Conservation (phyloP, 2,329 filamentous ascomycete genomes). For the Aspergillus alliaceus region DNA sequence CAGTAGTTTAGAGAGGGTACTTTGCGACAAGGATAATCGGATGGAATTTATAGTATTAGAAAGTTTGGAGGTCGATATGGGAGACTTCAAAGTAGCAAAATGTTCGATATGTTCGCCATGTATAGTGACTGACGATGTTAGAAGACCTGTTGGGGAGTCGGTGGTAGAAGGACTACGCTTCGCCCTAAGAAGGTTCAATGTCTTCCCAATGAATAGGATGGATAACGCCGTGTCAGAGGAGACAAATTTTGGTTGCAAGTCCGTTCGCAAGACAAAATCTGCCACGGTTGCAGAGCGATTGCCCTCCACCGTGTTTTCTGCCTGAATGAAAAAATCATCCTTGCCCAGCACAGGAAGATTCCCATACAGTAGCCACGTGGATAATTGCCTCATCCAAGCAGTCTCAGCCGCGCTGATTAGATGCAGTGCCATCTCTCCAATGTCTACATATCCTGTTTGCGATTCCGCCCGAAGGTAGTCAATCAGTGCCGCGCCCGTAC, state of each 20-base stretch:
- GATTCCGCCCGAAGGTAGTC: constrained; percentile 72
- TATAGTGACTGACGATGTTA: constrained; percentile 62
- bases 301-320: constrained; percentile 40
- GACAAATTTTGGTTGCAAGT: constrained; percentile 77
- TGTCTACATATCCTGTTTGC: constrained; percentile 84
- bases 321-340: constrained; percentile 82
- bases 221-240: constrained; percentile 71
- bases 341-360: constrained; percentile 73
- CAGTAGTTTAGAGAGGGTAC: constrained; percentile 77
- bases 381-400: constrained; percentile 87
- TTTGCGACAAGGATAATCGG: constrained; percentile 77
- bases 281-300: constrained; percentile 43
- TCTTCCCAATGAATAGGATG: constrained; percentile 87
- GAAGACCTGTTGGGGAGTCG: constrained; percentile 28
- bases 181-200: constrained; percentile 76
- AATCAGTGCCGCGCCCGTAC: constrained; percentile 72
- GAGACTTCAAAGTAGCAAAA: constrained; percentile 68
- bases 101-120: constrained; percentile 50
- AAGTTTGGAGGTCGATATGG: constrained; percentile 71
- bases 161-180: constrained; percentile 38
- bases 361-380: constrained; percentile 89
- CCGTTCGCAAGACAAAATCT: constrained; percentile 60
- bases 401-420: constrained; percentile 78
- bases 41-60: constrained; percentile 73
- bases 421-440: constrained; percentile 73